Percentiles rank a stretch among this genome's conserved stretches.
phyloP scores from a whole-genome alignment of 169 alveolate genomes.

The Babesia ovis region DNA sequence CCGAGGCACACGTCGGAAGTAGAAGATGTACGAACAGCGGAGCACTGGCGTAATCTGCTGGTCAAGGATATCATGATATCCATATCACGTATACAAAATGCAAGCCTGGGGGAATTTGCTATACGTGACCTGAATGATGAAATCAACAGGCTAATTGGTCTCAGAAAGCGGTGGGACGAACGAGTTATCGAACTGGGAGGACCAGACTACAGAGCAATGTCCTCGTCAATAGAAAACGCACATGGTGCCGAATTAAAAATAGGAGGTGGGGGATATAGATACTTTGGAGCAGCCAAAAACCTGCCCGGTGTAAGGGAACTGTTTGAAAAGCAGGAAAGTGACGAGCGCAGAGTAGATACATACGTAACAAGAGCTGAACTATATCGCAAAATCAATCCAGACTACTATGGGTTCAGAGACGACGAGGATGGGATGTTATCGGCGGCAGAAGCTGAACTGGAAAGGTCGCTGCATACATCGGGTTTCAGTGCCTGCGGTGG shows the following conservation, averaged over 20 bases:
- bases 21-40: constrained; percentile 41
- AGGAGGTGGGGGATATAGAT: constrained; percentile 88
- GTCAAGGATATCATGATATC: constrained; percentile 83
- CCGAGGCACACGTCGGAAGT: constrained; percentile 66
- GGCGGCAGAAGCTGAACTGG: constrained; percentile 39
- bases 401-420: constrained; percentile 60
- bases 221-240: constrained; percentile 44
- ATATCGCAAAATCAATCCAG: constrained; percentile 50
- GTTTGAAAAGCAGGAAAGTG: constrained; percentile 79
- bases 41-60: constrained; percentile 62
- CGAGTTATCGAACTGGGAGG: constrained; percentile 90
- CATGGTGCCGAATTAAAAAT: constrained; percentile 76
- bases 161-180: constrained; percentile 90
- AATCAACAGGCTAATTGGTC: constrained; percentile 88
- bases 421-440: constrained; percentile 34
- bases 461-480: constrained; percentile 15
- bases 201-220: constrained; percentile 74
- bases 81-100: constrained; percentile 90
- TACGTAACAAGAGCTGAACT: constrained; percentile 60
- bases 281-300: constrained; percentile 94
- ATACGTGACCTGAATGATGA: constrained; percentile 93
- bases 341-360: constrained; percentile 14
- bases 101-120: constrained; percentile 89
- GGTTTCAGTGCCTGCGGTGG: not conserved
- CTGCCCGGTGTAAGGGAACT: constrained; percentile 92